Conservation (phyloP, 2,329 filamentous ascomycete genomes). For the Curvularia sp. region DNA sequence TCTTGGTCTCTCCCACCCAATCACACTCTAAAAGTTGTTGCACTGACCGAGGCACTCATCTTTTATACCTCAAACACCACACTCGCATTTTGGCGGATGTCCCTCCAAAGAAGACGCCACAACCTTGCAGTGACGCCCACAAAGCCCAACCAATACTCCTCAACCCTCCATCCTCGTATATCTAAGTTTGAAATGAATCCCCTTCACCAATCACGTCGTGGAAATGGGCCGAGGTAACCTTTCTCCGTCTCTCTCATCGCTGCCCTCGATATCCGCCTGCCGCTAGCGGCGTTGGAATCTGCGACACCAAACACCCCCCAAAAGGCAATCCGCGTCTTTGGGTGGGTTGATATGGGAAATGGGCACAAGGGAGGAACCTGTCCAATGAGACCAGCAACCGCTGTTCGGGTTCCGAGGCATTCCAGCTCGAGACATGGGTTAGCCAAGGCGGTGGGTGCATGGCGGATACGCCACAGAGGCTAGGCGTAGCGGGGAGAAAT, state of each 20-base stretch:
- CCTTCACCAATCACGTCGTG: neutral
- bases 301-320: neutral
- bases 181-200: neutral
- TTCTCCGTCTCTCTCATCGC: neutral
- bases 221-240: slow-evolving; percentile 6
- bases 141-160: too few species aligned
- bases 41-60: slow-evolving; percentile 9
- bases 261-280: neutral
- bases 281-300: neutral
- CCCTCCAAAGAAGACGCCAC: neutral
- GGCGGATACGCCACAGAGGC: slow-evolving; percentile 9
- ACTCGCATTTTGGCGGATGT: neutral
- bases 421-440: neutral
- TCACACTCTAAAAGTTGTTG: neutral
- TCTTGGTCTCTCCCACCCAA: neutral
- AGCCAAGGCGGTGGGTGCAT: slow-evolving; percentile 11
- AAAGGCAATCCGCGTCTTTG: neutral
- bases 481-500: neutral
- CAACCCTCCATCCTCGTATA: neutral
- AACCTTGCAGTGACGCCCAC: neutral
- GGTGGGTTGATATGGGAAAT: neutral
- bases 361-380: neutral
- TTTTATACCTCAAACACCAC: neutral
- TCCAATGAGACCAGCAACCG: slow-evolving; percentile 8
- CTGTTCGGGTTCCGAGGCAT: slow-evolving; percentile 19